A percentile compares a stretch with the other conserved stretches of the same genome.
Evolutionary conservation across 176 grass and related monocot species (phyloP).

Genomic region (Hordeum vulgare): DNA sequence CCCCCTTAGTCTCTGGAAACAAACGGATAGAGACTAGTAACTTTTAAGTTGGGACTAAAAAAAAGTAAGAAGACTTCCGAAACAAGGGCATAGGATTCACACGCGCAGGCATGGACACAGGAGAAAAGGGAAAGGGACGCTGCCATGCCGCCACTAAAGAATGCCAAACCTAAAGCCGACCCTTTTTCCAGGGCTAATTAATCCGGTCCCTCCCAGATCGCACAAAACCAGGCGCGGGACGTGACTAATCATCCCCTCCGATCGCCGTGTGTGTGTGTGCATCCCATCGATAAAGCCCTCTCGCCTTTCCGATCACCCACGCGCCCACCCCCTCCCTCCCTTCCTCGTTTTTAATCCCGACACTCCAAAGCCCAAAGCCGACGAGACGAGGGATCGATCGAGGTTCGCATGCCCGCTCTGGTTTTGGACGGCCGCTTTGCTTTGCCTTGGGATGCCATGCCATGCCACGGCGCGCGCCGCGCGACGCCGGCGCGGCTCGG

Average conservation of each 20-base stretch:
- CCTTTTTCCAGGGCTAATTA: neutral
- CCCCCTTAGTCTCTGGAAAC: too few species aligned
- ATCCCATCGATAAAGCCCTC: constrained; percentile 29
- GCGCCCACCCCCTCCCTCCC: neutral
- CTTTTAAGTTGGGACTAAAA: too few species aligned
- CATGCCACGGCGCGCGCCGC: neutral
- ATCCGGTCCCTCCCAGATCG: constrained; percentile 22
- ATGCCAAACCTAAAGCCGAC: too few species aligned
- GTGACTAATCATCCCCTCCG: neutral
- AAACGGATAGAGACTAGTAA: too few species aligned
- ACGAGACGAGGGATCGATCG: neutral
- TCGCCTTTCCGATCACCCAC: neutral
- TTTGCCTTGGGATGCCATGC: neutral
- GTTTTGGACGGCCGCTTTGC: neutral
- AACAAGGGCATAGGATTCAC: too few species aligned
- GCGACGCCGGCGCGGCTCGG: neutral
- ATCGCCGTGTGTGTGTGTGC: neutral
- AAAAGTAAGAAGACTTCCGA: too few species aligned
- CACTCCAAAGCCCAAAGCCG: neutral
- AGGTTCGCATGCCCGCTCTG: neutral
- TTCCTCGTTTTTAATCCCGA: neutral
- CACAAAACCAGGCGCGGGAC: constrained; percentile 10
- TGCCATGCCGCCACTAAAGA: too few species aligned
- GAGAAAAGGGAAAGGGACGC: too few species aligned
- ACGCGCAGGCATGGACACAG: too few species aligned